Percentiles rank a stretch among this genome's conserved stretches.
Evolutionary conservation across 1,284 basidiomycete genomes (phyloP).

Genomic region (Puccinia brachypodii): DNA sequence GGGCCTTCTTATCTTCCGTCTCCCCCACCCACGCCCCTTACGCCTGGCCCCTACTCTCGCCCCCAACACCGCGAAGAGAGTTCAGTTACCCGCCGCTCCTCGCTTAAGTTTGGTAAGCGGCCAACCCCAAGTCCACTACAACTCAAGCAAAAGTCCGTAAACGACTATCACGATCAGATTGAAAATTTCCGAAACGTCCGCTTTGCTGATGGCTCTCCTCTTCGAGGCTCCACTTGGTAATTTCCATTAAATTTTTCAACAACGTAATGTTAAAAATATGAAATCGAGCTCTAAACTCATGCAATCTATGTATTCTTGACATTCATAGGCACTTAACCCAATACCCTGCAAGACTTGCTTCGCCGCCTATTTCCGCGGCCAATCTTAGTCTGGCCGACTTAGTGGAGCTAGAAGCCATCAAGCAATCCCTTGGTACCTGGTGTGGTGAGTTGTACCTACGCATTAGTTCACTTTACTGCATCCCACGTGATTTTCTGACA

Average conservation of each 20-base stretch:
- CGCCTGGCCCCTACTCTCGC: constrained; percentile 23
- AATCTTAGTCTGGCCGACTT: constrained; percentile 42
- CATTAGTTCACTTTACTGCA: not conserved
- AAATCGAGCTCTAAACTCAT: too few species aligned
- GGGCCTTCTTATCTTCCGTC: not conserved
- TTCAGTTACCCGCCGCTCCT: not conserved
- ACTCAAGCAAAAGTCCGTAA: not conserved
- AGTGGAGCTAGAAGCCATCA: constrained; percentile 38
- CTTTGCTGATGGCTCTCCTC: constrained; percentile 44
- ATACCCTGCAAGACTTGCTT: constrained; percentile 42
- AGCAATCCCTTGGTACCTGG: constrained; percentile 46
- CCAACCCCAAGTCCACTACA: constrained; percentile 7
- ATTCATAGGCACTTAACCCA: constrained; percentile 32
- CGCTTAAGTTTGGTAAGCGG: constrained; percentile 19
- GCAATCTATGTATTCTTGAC: not conserved
- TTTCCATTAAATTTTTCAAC: not conserved
- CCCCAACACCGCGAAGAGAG: constrained; percentile 30
- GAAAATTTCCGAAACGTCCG: constrained; percentile 25
- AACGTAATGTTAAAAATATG: too few species aligned
- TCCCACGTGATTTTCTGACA: not conserved
- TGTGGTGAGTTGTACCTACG: constrained; percentile 18
- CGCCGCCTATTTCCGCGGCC: constrained; percentile 35
- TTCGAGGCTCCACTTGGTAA: constrained; percentile 42
- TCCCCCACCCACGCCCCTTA: constrained; percentile 33
- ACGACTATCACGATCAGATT: not conserved